These are phyloP conservation scores for Claviceps sp. DNA, from an alignment of 2,329 filamentous ascomycete genomes.

Conservation along the genomic window DNA sequence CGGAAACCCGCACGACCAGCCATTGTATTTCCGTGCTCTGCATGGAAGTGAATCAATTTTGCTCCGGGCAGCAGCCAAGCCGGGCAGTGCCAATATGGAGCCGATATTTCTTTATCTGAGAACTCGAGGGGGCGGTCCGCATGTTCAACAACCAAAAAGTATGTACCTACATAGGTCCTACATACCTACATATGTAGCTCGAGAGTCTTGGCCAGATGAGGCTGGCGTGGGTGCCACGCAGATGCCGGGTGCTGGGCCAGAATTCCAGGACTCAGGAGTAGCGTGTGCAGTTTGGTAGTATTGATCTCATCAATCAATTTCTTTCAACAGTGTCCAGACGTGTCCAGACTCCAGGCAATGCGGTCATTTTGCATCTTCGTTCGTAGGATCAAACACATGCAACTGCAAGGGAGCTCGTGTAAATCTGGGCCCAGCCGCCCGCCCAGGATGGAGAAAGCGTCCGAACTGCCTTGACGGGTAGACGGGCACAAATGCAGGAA, in stretches of 20 bases:
- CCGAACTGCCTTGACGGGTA: background rate
- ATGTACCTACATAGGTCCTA: no score
- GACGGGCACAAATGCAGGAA: background rate
- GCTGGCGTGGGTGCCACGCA: background rate
- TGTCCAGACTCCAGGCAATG: no score
- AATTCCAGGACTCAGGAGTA: background rate
- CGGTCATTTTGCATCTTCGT: no score
- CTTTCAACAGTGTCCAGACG: no score
- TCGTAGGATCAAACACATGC: background rate
- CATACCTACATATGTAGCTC: background rate
- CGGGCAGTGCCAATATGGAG: background rate
- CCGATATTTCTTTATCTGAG: background rate
- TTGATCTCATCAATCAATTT: no score
- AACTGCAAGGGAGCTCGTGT: background rate
- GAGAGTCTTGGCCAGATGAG: conserved; percentile 1
- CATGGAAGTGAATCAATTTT: background rate
- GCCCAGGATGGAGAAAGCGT: background rate
- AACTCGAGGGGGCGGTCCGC: no score
- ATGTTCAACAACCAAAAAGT: no score
- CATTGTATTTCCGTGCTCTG: background rate
- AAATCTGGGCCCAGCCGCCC: background rate
- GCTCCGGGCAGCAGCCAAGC: background rate
- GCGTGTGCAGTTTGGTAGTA: no score
- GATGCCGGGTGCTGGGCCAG: background rate
- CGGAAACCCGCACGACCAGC: background rate